phyloP scores from a whole-genome alignment of 352 stramenopile genomes.

The Lagenidium sp. region DNA sequence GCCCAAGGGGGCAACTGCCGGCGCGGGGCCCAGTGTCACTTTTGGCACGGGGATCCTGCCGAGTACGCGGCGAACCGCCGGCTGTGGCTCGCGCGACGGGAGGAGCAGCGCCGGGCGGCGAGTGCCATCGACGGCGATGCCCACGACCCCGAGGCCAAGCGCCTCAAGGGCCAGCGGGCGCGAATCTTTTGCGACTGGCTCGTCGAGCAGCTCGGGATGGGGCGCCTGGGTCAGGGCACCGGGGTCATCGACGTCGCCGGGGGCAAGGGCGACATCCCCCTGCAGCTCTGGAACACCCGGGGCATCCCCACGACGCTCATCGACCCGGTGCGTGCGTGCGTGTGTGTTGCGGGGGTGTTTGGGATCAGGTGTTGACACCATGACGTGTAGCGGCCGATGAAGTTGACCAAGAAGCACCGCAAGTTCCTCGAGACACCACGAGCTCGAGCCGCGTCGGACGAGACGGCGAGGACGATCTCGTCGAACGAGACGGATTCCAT shows the following conservation, averaged over 20 bases:
- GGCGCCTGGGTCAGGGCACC: constrained; percentile 26
- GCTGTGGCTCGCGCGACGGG: constrained; percentile 58
- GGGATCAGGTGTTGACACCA: too few relatives aligned
- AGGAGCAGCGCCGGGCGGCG: constrained; percentile 45
- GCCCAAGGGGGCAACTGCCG: constrained; percentile 46
- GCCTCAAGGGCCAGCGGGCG: constrained; percentile 60
- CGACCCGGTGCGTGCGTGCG: constrained; percentile 46
- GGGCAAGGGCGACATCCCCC: constrained; percentile 81
- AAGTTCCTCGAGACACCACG: constrained; percentile 53
- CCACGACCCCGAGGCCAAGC: constrained; percentile 53
- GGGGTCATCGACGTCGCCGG: constrained; percentile 86
- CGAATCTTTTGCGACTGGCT: constrained; percentile 82
- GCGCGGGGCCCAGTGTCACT: constrained; percentile 63
- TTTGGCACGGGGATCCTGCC: constrained; percentile 58
- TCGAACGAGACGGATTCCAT: constrained; percentile 61
- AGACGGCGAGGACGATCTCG: constrained; percentile 72
- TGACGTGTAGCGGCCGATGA: constrained; percentile 73
- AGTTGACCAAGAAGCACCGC: constrained; percentile 60
- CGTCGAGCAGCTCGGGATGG: constrained; percentile 41
- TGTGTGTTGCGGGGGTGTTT: too few relatives aligned
- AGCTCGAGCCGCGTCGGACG: too few relatives aligned
- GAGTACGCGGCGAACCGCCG: constrained; percentile 57
- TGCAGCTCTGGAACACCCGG: constrained; percentile 73
- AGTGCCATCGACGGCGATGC: constrained; percentile 49
- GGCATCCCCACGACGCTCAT: constrained; percentile 78